phyloP scores from a whole-genome alignment of 1,284 basidiomycete species.

The Fomitopsis palustris region DNA sequence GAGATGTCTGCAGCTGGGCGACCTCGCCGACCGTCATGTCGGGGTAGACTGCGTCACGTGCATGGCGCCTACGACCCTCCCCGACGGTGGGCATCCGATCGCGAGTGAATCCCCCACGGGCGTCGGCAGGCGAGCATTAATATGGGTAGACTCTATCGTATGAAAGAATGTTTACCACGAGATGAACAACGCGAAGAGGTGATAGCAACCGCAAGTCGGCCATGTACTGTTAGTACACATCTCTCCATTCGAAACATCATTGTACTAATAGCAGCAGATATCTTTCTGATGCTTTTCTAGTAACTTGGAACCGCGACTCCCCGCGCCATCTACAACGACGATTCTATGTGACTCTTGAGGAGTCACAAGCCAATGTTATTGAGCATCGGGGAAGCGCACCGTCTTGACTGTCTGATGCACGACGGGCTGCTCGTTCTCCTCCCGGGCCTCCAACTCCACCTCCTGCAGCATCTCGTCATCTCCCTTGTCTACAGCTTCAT shows the following conservation, averaged over 20 bases:
- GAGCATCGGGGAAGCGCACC: slow-evolving; percentile 26
- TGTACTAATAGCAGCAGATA: too few relatives aligned
- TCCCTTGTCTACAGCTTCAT: neutral
- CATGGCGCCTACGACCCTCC: neutral
- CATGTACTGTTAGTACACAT: too few relatives aligned
- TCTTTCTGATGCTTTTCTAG: too few relatives aligned
- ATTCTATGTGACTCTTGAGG: slow-evolving; percentile 10
- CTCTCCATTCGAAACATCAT: too few relatives aligned
- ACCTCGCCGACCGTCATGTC: neutral
- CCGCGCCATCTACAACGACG: neutral
- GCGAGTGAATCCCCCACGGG: too few relatives aligned
- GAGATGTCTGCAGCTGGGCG: neutral
- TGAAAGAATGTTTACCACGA: too few relatives aligned
- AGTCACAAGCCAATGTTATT: slow-evolving; percentile 36
- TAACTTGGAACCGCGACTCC: too few relatives aligned
- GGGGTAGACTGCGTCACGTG: neutral
- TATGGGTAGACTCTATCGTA: too few relatives aligned
- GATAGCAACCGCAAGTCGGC: too few relatives aligned
- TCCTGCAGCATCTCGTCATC: neutral
- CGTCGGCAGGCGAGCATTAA: too few relatives aligned
- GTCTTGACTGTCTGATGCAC: slow-evolving; percentile 8
- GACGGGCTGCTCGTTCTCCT: neutral
- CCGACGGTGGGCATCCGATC: too few relatives aligned
- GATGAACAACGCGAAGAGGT: too few relatives aligned
- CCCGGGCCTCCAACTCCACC: neutral